Conservation (phyloP, 305 asterid genomes). For the Fraxinus paxiana region DNA sequence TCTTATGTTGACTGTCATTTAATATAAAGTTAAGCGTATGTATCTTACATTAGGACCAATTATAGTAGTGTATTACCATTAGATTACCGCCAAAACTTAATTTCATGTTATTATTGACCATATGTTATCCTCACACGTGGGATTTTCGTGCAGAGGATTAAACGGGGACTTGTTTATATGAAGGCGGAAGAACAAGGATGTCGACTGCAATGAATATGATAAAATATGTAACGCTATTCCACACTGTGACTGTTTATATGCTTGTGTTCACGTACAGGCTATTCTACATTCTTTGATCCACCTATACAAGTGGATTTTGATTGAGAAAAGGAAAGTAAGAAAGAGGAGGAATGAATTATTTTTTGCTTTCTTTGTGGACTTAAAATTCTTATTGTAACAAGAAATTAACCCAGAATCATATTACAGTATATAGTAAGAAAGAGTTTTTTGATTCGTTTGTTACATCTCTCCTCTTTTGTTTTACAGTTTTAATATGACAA, state of each 20-base stretch:
- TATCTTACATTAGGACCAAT: background rate
- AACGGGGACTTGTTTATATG: conserved; percentile 65
- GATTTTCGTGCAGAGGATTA: conserved; percentile 60
- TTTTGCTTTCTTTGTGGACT: conserved; percentile 8
- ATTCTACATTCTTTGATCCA: conserved; percentile 36
- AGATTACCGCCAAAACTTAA: background rate
- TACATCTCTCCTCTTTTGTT: background rate
- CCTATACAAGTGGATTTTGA: conserved; percentile 27
- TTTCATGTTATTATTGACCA: background rate
- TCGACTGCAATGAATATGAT: conserved; percentile 44
- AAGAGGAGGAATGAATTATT: background rate
- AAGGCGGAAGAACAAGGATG: conserved; percentile 82
- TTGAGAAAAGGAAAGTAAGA: background rate
- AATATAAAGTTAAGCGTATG: background rate
- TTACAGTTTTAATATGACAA: background rate
- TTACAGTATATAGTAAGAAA: conserved; percentile 13
- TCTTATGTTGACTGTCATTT: background rate
- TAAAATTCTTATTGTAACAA: conserved; percentile 14
- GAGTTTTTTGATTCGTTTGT: background rate
- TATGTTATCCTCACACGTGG: background rate
- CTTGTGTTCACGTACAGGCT: conserved; percentile 24
- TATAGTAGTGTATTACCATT: background rate
- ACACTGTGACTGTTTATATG: conserved; percentile 19
- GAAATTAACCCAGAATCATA: background rate
- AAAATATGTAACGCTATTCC: conserved; percentile 20